Conservation (phyloP, 1,139 yeast species). For the Yamadazyma dendronema region DNA sequence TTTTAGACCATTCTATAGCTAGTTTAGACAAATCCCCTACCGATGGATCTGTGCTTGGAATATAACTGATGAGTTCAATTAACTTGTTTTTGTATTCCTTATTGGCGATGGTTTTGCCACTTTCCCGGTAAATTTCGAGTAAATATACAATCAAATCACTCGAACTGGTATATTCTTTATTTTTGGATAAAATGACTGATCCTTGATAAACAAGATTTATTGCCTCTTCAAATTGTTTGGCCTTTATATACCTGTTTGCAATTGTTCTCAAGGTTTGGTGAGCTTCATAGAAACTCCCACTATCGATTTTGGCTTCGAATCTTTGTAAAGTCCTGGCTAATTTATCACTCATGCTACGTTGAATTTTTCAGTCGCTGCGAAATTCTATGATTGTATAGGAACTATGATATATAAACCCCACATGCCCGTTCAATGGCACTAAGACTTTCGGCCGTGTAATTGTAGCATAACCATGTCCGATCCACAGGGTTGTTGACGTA, state of each 20-base stretch:
- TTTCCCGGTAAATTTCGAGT: slow-evolving; percentile 62
- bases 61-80: slow-evolving; percentile 31
- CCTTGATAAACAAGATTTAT: slow-evolving; percentile 71
- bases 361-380: background rate
- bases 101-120: slow-evolving; percentile 32
- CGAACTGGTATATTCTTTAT: slow-evolving; percentile 75
- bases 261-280: slow-evolving; percentile 91
- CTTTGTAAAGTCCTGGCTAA: slow-evolving; percentile 60
- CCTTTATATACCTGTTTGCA: slow-evolving; percentile 75
- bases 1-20: slow-evolving; percentile 62
- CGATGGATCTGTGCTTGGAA: slow-evolving; percentile 67
- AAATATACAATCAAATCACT: slow-evolving; percentile 74
- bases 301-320: slow-evolving; percentile 65
- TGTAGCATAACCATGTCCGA: background rate
- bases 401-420: too few relatives aligned
- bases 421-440: background rate
- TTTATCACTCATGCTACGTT: slow-evolving; percentile 34
- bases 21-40: slow-evolving; percentile 65
- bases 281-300: slow-evolving; percentile 87
- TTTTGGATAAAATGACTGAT: slow-evolving; percentile 62
- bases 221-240: slow-evolving; percentile 68
- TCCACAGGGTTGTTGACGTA: background rate
- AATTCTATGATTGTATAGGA: too few relatives aligned
- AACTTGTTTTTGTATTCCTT: slow-evolving; percentile 37
- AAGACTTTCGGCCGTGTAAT: background rate